phyloP scores from a whole-genome alignment of 331 rosid species.

The Acacia concinna region DNA sequence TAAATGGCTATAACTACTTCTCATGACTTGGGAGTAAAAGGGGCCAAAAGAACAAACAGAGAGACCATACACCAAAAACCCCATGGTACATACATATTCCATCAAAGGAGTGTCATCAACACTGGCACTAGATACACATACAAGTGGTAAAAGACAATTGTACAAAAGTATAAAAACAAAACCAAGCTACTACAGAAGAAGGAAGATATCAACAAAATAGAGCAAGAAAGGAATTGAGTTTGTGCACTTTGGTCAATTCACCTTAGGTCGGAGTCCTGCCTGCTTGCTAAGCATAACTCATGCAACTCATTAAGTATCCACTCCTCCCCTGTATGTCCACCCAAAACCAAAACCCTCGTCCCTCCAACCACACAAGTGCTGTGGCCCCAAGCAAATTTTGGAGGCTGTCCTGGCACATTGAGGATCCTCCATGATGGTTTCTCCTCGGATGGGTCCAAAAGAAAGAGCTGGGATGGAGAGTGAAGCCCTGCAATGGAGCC shows the following conservation, averaged over 20 bases:
- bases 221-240: neutral
- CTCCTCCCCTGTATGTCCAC: slow-evolving; percentile 96
- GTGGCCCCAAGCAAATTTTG: slow-evolving; percentile 98
- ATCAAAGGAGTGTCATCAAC: slow-evolving; percentile 12
- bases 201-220: slow-evolving; percentile 16
- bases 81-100: slow-evolving; percentile 2
- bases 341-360: slow-evolving; percentile 86
- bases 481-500: slow-evolving; percentile 96
- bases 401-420: slow-evolving; percentile 91
- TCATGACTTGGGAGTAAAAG: neutral
- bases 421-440: slow-evolving; percentile 97
- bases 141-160: slow-evolving; percentile 20
- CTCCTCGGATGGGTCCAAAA: slow-evolving; percentile 94
- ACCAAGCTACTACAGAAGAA: slow-evolving; percentile 30
- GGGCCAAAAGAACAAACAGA: neutral
- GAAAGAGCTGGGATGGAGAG: slow-evolving; percentile 97
- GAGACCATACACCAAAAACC: neutral
- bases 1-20: neutral
- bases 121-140: slow-evolving; percentile 12
- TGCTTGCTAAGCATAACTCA: slow-evolving; percentile 87
- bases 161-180: slow-evolving; percentile 26
- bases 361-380: slow-evolving; percentile 98
- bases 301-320: slow-evolving; percentile 97
- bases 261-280: slow-evolving; percentile 69
- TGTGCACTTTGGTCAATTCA: neutral